Base-by-base conservation (phyloP, 2,329 filamentous ascomycete species). In the Geosmithia morbida region DNA sequence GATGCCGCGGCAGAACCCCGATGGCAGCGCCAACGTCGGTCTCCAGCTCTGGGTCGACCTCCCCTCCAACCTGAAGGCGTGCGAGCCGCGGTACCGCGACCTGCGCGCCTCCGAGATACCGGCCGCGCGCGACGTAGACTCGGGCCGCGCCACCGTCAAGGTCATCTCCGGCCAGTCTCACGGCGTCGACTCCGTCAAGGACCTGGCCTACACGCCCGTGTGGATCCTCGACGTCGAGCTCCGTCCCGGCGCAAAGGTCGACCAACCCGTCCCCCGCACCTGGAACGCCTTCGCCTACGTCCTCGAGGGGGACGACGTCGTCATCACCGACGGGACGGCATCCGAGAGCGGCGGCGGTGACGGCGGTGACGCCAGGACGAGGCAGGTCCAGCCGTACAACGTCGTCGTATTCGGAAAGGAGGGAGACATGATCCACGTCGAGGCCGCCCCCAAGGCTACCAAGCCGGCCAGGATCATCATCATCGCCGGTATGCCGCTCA, bases 21-120 rank as follows among this genome's bases (percentile, higher is more conserved):
- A 92, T 60, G 86, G 86, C 46, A 77, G 71, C 48, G 70, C 83
- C 50, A 95, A 89, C 62, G 75, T 94, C 47, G 90, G 90, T 33
- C 77, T 97, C 67, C 92, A 97, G 69, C 73, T 97, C 19, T 97
- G 92, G 90, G 89, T 97, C 44, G 90, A 97, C 61, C 69, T 97
- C 11, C 90, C 92, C 6, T 67, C 79, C 57, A 65, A 82, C 39
- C 72, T 96, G 48, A 97, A 97, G 72, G 72, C 70, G 54, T 94
- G 87, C 68, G 90, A 97, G 64, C 90, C 90, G 39, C 77, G 90
- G 43, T 97, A 97, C 65, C 84, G 90, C 48, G 90, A 97, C 63
- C 68, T 97, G 46, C 72, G 78, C 46, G 84, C 83, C 0, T 61
- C 61, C 4, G 90, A 97, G 67, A 90, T 97, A 55, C 90, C 90